A percentile compares a stretch with the other conserved stretches of the same genome.
phyloP scores from a whole-genome alignment of 306 rosid species.

The Glycine latifolia region DNA sequence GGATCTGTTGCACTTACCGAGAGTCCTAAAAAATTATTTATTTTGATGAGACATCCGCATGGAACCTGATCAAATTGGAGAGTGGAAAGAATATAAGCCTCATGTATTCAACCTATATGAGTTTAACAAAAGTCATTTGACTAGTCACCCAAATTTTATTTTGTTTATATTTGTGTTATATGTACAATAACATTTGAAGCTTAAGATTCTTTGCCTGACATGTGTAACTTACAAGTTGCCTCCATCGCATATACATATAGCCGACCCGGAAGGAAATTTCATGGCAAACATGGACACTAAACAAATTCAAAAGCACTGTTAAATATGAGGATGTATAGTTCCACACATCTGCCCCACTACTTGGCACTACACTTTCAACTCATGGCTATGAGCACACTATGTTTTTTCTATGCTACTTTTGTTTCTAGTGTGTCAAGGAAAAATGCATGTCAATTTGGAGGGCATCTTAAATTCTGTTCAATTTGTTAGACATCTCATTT shows the following conservation, averaged over 20 bases:
- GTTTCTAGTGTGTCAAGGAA: constrained; percentile 16
- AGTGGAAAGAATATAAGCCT: constrained; percentile 51
- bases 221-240: constrained; percentile 22
- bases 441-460: too few relatives aligned
- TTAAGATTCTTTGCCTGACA: constrained; percentile 27
- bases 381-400: background rate
- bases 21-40: constrained; percentile 32
- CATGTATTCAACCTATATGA: background rate
- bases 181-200: background rate
- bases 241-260: constrained; percentile 16
- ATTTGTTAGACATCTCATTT: background rate
- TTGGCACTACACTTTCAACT: constrained; percentile 35
- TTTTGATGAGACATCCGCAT: constrained; percentile 44
- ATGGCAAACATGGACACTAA: background rate
- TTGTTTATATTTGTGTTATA: background rate
- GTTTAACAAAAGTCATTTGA: background rate
- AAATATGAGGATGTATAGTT: background rate
- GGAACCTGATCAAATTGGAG: constrained; percentile 52
- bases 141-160: background rate
- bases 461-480: too few relatives aligned
- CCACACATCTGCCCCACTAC: constrained; percentile 14
- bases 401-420: constrained; percentile 25
- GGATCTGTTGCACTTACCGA: constrained; percentile 50
- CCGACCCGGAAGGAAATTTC: constrained; percentile 19
- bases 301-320: constrained; percentile 14